Conservation (phyloP, 139 green algal genomes). For the Deuterostichococcus epilithicus region DNA sequence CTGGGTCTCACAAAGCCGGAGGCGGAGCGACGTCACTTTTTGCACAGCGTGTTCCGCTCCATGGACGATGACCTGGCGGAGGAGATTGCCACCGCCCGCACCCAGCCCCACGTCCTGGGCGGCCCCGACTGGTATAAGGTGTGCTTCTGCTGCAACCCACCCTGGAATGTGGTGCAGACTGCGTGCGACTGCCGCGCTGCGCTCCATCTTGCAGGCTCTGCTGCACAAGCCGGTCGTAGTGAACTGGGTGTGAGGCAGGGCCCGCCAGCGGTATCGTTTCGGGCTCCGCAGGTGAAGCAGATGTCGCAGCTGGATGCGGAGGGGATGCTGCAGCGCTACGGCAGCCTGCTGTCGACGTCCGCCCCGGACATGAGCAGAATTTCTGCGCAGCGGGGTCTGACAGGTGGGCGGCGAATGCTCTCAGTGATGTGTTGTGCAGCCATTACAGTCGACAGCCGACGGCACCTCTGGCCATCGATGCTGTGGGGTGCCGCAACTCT, state of each 20-base stretch:
- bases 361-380: neutral
- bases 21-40: conserved; percentile 5
- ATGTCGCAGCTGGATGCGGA: conserved; percentile 18
- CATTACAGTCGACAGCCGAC: neutral
- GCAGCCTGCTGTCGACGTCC: neutral
- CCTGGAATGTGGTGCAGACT: too few relatives aligned
- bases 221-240: too few relatives aligned
- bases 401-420: too few relatives aligned
- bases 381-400: neutral
- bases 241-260: too few relatives aligned
- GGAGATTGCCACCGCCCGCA: neutral
- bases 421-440: too few relatives aligned
- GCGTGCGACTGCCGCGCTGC: too few relatives aligned
- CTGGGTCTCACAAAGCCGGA: conserved; percentile 21
- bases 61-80: conserved; percentile 15
- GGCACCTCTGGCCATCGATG: neutral
- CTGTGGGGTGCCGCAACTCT: too few relatives aligned
- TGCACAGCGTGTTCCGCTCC: conserved; percentile 13
- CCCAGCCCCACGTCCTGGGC: conserved; percentile 3
- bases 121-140: conserved; percentile 14
- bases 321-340: conserved; percentile 16
- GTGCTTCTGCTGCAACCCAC: too few relatives aligned
- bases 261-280: too few relatives aligned
- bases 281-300: neutral
- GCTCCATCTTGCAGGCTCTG: too few relatives aligned